Base-by-base conservation (phyloP, 2,329 filamentous ascomycete species). In the Hypomyces perniciosus region DNA sequence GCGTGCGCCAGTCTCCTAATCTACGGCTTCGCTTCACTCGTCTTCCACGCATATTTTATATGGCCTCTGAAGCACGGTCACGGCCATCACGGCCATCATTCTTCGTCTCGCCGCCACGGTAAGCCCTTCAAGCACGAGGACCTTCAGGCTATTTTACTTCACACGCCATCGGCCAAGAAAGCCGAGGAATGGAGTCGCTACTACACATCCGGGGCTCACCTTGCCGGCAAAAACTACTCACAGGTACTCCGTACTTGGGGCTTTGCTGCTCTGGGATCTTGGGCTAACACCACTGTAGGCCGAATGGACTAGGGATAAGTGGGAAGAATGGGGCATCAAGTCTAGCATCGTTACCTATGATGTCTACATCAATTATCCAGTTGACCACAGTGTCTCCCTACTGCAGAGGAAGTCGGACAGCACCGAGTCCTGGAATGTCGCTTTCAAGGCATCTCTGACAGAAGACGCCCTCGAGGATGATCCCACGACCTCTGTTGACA, bases 401-500 rank as follows among this genome's bases (percentile, higher is more conserved):
- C 70, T 90, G 46, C 73, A 81, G 61, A 63, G 68, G 59, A 28
- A 33, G n/a, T 58, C 65, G 1, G 60, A 65, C 28, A 59, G 68
- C 1, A 59, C 65, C 4, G 57, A 59, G 9, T 59, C 63, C 4
- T 85, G 81, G 74, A 76, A 80, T 47, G 76, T 91, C 29, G 76
- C 79, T n/a, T 95, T 85, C 62, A 83, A 90, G 63, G 92, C 91
- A 0, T 84, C 81, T 1, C 71, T 97, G 38, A 83, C 88, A 59
- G 93, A 99, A 67, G 90, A 95, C 62, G 78, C 92, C 2, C 72
- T 97, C 5, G 78, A 89, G 0, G 85, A 95, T 47, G 93, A 99
- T 65, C 79, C 83, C 3, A 95, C 90, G 0, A 90, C 84, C 13
- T 79, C 83, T 26, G 73, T 90, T 42, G 69, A 79, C 8, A 79